These are phyloP conservation scores for Prunus fruticosa DNA, from an alignment of 306 rosid species.

Conservation along the genomic window DNA sequence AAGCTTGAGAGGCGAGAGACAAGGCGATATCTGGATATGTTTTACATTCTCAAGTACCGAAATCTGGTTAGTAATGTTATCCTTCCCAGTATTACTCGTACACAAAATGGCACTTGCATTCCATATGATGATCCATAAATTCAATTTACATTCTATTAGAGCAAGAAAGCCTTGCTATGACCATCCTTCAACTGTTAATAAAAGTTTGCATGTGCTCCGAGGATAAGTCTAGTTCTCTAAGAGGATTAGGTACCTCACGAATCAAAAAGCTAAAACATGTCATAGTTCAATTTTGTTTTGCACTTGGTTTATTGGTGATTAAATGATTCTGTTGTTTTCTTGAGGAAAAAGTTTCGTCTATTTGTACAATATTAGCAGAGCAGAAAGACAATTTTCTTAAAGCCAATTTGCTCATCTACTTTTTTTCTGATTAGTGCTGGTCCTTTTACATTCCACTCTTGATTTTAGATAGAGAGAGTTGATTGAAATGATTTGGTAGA, in stretches of 20 bases:
- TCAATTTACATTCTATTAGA: background rate
- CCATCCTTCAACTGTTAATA: no score
- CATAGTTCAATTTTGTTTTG: no score
- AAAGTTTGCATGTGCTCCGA: no score
- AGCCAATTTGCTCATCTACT: background rate
- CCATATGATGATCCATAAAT: background rate
- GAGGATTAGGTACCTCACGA: no score
- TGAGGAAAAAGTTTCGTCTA: no score
- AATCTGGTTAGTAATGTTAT: conserved; percentile 4
- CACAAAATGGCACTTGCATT: background rate
- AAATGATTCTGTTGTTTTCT: no score
- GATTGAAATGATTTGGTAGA: background rate
- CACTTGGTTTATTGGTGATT: no score
- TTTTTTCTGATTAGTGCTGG: background rate
- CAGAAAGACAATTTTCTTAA: background rate
- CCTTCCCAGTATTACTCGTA: background rate
- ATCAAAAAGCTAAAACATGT: no score
- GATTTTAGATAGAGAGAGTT: background rate
- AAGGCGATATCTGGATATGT: conserved; percentile 21
- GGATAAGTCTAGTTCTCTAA: no score
- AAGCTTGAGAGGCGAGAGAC: conserved; percentile 18
- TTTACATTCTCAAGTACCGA: conserved; percentile 13
- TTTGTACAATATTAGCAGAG: no score
- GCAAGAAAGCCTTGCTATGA: background rate
- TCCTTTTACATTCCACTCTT: background rate